These are phyloP conservation scores for Calonectria hongkongensis DNA, from an alignment of 2,329 filamentous ascomycete genomes.

Conservation along the genomic window DNA sequence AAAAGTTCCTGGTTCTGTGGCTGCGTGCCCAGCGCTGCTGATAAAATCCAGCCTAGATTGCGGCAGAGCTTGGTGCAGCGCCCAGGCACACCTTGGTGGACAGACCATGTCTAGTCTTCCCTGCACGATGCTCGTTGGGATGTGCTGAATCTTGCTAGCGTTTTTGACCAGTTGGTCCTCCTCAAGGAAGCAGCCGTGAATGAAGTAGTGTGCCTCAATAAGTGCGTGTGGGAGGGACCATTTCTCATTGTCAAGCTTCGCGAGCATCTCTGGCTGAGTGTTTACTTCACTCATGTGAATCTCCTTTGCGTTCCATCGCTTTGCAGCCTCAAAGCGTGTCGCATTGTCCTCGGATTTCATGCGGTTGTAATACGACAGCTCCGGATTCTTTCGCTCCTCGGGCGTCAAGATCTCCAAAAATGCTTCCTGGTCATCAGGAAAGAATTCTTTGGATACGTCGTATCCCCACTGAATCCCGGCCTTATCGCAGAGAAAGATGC, in stretches of 20 bases:
- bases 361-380: constrained; percentile 14
- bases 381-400: constrained; percentile 11
- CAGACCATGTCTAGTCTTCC: constrained; percentile 17
- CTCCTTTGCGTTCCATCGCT: constrained; percentile 23
- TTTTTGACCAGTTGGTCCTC: constrained; percentile 8
- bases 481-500: constrained; percentile 18
- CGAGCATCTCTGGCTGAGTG: neutral
- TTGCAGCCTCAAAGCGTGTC: neutral
- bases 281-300: constrained; percentile 12
- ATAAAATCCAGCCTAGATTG: constrained; percentile 11
- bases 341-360: constrained; percentile 6
- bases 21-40: neutral
- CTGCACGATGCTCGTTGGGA: constrained; percentile 12
- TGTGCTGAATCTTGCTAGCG: neutral
- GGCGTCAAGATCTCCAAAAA: neutral
- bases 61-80: constrained; percentile 11
- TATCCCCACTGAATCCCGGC: constrained; percentile 5
- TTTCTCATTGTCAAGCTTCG: neutral
- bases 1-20: constrained; percentile 9
- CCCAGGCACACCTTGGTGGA: constrained; percentile 1
- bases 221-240: constrained; percentile 18
- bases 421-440: neutral
- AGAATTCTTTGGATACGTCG: constrained; percentile 5
- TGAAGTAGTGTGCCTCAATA: constrained; percentile 13
- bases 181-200: constrained; percentile 1